Evolutionary conservation across 306 rosid genomes (phyloP).

Genomic region (Castanopsis chinensis): DNA sequence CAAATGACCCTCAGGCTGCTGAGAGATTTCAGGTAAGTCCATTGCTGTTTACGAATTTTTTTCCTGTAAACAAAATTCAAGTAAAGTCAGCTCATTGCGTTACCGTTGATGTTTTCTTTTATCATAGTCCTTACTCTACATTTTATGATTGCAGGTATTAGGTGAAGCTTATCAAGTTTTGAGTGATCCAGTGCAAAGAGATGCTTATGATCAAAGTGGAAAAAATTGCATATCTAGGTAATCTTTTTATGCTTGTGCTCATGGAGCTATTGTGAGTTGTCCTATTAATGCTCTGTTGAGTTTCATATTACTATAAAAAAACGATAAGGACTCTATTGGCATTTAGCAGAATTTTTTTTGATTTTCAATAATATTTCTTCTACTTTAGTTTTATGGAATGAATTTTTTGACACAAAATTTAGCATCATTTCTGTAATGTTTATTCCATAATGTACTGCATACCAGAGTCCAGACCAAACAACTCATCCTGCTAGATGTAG

Average conservation of each 20-base stretch:
- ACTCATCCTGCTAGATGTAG: too few species aligned
- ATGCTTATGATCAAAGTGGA: constrained; percentile 77
- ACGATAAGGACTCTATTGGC: background rate
- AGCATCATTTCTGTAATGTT: too few species aligned
- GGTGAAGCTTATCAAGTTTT: constrained; percentile 94
- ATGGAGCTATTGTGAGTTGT: background rate
- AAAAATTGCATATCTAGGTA: constrained; percentile 74
- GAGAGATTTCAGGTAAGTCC: constrained; percentile 68
- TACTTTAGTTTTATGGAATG: too few species aligned
- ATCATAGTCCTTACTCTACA: background rate
- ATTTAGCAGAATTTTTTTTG: background rate
- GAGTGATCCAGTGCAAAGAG: constrained; percentile 80
- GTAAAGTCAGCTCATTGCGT: too few species aligned
- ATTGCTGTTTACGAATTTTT: background rate
- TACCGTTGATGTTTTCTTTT: background rate
- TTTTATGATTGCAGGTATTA: constrained; percentile 43
- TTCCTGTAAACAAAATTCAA: background rate
- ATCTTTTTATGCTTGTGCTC: background rate
- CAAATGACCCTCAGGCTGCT: constrained; percentile 82
- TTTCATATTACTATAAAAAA: background rate
- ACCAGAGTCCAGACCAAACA: too few species aligned
- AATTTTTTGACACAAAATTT: too few species aligned
- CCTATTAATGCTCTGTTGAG: background rate
- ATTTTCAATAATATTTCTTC: background rate
- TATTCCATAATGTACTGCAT: too few species aligned